These are phyloP conservation scores for Podospora sp. DNA, from an alignment of 495 filamentous ascomycete genomes.

Conservation along the genomic window DNA sequence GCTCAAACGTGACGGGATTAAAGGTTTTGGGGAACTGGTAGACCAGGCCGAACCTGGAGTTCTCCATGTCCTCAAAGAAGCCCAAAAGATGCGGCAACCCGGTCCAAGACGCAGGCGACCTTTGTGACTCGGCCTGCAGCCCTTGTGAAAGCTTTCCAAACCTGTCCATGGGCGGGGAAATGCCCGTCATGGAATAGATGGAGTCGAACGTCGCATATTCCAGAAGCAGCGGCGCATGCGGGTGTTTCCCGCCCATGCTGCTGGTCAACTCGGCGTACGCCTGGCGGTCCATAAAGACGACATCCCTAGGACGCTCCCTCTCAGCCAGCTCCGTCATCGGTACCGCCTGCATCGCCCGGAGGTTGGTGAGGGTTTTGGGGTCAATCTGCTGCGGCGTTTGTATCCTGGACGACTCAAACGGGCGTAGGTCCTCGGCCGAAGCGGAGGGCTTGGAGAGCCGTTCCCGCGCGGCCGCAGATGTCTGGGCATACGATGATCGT, in stretches of 20 bases:
- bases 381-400: slow-evolving; percentile 58
- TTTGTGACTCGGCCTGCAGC: slow-evolving; percentile 59
- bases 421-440: slow-evolving; percentile 47
- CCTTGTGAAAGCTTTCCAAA: slow-evolving; percentile 64
- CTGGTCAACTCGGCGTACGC: slow-evolving; percentile 47
- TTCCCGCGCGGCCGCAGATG: slow-evolving; percentile 29
- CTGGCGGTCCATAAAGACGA: slow-evolving; percentile 58
- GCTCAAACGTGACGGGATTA: slow-evolving; percentile 60
- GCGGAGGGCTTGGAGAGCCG: slow-evolving; percentile 33
- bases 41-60: slow-evolving; percentile 77
- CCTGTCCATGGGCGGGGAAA: slow-evolving; percentile 62
- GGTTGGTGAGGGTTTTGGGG: slow-evolving; percentile 45
- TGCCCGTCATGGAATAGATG: slow-evolving; percentile 63
- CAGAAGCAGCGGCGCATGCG: slow-evolving; percentile 60
- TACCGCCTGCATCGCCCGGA: slow-evolving; percentile 45
- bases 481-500: slow-evolving; percentile 51
- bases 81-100: slow-evolving; percentile 65
- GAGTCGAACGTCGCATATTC: slow-evolving; percentile 69
- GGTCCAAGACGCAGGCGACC: slow-evolving; percentile 62
- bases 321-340: slow-evolving; percentile 42
- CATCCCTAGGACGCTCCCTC: slow-evolving; percentile 42
- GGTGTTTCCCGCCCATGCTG: slow-evolving; percentile 27
- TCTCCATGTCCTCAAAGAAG: slow-evolving; percentile 80
- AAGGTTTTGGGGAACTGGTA: slow-evolving; percentile 76
- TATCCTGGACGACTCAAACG: slow-evolving; percentile 58